Conservation (phyloP, 1,284 basidiomycete species). For the Farysia itapuensis region DNA sequence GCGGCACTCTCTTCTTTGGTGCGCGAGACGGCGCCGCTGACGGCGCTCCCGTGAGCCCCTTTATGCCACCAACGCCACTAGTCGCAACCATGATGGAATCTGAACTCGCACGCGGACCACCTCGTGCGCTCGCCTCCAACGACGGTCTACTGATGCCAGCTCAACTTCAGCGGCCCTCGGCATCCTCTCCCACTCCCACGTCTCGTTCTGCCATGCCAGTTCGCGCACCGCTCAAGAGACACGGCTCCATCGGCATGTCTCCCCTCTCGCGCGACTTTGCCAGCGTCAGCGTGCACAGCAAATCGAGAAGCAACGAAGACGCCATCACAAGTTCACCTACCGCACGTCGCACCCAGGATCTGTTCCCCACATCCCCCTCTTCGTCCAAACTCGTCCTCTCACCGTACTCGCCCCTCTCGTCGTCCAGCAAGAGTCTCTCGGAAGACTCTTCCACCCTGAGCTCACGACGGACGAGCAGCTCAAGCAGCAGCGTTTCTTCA, state of each 20-base stretch:
- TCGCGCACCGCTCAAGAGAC: conserved; percentile 27
- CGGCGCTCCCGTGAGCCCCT: conserved; percentile 47
- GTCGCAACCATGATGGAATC: conserved; percentile 34
- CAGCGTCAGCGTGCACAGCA: conserved; percentile 37
- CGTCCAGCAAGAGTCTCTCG: conserved; percentile 19
- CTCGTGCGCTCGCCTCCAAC: neutral
- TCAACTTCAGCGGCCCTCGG: conserved; percentile 8
- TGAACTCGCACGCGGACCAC: conserved; percentile 8
- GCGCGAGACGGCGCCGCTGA: conserved; percentile 52
- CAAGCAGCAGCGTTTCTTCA: conserved; percentile 32
- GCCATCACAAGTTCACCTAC: conserved; percentile 16
- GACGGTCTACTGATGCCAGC: conserved; percentile 4
- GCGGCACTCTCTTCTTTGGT: conserved; percentile 39
- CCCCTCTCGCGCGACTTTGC: conserved; percentile 42
- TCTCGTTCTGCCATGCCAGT: conserved; percentile 14
- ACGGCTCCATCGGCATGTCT: conserved; percentile 45
- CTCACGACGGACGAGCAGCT: conserved; percentile 24
- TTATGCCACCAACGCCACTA: conserved; percentile 50
- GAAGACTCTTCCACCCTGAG: conserved; percentile 12
- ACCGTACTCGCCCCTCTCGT: conserved; percentile 36
- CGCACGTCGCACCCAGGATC: conserved; percentile 21
- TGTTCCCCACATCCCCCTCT: conserved; percentile 18
- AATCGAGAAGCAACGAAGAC: conserved; percentile 34
- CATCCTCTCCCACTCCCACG: conserved; percentile 12
- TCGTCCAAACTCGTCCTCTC: conserved; percentile 32